Percentiles rank a stretch among this genome's conserved stretches.
These are phyloP conservation scores for Papilionanthe hybrid DNA, from an alignment of 116 monocot species.

Conservation along the genomic window DNA sequence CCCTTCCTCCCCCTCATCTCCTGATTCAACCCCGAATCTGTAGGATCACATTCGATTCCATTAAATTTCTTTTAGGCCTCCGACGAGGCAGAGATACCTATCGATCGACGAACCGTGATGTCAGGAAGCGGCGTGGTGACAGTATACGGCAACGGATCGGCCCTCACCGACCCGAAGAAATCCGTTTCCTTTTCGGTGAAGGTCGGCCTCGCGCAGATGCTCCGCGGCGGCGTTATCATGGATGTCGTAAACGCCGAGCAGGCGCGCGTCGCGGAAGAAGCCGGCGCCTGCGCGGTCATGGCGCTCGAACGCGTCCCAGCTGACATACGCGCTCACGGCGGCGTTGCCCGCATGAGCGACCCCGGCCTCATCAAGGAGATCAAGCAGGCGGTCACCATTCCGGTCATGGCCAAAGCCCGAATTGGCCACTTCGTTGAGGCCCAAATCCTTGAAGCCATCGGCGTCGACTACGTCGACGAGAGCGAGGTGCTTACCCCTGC, in stretches of 20 bases:
- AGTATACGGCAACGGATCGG: neutral
- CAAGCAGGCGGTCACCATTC: constrained; percentile 38
- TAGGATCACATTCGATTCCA: neutral
- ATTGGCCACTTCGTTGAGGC: constrained; percentile 7
- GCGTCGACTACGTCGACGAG: constrained; percentile 34
- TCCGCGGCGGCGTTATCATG: constrained; percentile 88
- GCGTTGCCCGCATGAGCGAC: constrained; percentile 73
- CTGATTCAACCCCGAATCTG: neutral
- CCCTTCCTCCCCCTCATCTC: neutral
- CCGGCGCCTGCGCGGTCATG: constrained; percentile 91
- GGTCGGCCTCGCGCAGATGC: constrained; percentile 81
- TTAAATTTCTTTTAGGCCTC: neutral
- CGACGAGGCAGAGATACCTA: neutral
- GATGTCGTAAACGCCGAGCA: constrained; percentile 75
- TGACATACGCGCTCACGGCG: constrained; percentile 74
- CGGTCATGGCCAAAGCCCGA: constrained; percentile 21
- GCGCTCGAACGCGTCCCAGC: constrained; percentile 90
- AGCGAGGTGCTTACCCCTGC: constrained; percentile 35
- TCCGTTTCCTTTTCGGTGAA: constrained; percentile 29
- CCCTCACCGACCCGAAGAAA: neutral
- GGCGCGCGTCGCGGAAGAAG: constrained; percentile 86
- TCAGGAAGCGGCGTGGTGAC: constrained; percentile 2
- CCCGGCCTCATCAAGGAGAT: constrained; percentile 46
- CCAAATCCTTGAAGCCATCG: constrained; percentile 26
- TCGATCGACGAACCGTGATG: neutral